Evolutionary conservation across 1,284 basidiomycete species (phyloP).

Genomic region (Rhodotorula sp.): DNA sequence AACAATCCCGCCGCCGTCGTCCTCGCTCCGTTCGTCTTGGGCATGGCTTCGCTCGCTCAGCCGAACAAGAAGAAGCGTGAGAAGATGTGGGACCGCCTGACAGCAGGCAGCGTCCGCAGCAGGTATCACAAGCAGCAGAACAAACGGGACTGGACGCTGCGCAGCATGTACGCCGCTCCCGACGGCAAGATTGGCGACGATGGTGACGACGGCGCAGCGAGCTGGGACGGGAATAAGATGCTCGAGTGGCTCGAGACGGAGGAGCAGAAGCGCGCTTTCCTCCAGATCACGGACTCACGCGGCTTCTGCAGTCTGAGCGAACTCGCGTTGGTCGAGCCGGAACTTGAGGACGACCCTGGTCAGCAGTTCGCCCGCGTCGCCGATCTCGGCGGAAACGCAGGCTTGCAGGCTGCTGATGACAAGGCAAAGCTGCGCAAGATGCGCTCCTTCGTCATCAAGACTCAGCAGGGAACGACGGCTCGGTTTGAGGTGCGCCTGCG

Average conservation of each 20-base stretch:
- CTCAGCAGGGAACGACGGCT: constrained; percentile 5
- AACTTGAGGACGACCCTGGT: constrained; percentile 18
- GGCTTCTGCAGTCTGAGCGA: constrained; percentile 37
- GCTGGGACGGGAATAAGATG: constrained; percentile 15
- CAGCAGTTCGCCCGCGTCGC: constrained; percentile 2
- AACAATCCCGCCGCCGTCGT: constrained; percentile 36
- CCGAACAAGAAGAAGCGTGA: constrained; percentile 15
- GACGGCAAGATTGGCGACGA: constrained; percentile 1
- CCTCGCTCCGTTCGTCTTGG: constrained; percentile 30
- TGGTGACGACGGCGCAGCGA: background rate
- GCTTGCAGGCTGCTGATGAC: constrained; percentile 16
- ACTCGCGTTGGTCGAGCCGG: constrained; percentile 33
- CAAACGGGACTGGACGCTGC: constrained; percentile 16
- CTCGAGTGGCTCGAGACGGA: constrained; percentile 18
- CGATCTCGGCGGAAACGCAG: constrained; percentile 23
- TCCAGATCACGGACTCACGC: constrained; percentile 33
- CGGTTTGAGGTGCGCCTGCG: constrained; percentile 39
- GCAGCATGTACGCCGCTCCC: constrained; percentile 10
- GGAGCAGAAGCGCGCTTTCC: constrained; percentile 18
- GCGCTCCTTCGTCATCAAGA: constrained; percentile 27
- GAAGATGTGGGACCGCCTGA: constrained; percentile 5
- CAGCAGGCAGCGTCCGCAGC: background rate
- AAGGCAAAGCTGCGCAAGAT: constrained; percentile 9
- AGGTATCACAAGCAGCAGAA: background rate
- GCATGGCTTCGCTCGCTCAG: constrained; percentile 23